A percentile compares a stretch with the other conserved stretches of the same genome.
Evolutionary conservation across 139 green algal genomes (phyloP).

Genomic region (Pseudopediastrum boryanum): DNA sequence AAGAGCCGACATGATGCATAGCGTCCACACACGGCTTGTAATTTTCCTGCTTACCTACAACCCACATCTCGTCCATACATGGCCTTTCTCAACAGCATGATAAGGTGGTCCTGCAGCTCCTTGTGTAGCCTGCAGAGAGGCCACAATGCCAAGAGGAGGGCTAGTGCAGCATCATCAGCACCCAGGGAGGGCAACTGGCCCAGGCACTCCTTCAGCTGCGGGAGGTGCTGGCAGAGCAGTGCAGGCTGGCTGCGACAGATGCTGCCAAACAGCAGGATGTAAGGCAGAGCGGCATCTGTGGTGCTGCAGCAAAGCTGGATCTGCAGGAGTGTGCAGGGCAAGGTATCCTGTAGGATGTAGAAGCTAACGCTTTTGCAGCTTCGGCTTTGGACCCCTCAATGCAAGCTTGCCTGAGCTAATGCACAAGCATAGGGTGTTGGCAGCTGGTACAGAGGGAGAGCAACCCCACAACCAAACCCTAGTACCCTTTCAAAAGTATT

Average conservation of each 20-base stretch:
- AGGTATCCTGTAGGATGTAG: background rate
- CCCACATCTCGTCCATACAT: constrained; percentile 45
- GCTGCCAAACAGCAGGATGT: constrained; percentile 44
- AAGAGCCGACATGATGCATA: background rate
- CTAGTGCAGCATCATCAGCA: no score
- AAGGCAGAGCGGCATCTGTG: constrained; percentile 31
- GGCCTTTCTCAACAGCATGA: constrained; percentile 52
- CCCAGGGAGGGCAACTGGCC: constrained; percentile 22
- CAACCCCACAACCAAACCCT: no score
- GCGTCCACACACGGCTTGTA: no score
- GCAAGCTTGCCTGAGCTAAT: no score
- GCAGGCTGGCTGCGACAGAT: constrained; percentile 19
- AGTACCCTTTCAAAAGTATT: no score
- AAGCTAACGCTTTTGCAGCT: no score
- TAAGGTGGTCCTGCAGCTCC: constrained; percentile 42
- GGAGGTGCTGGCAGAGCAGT: constrained; percentile 15
- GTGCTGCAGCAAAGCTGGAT: constrained; percentile 8
- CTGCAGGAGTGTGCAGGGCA: background rate
- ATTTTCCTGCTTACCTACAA: constrained; percentile 29
- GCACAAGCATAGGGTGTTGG: no score
- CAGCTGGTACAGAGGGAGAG: no score
- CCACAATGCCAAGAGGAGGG: constrained; percentile 47
- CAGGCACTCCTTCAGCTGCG: constrained; percentile 39
- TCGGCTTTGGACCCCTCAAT: no score
- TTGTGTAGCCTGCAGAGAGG: constrained; percentile 23